Evolutionary conservation across 176 grass and related monocot species (phyloP).

Genomic region (Zoysia pacifica): DNA sequence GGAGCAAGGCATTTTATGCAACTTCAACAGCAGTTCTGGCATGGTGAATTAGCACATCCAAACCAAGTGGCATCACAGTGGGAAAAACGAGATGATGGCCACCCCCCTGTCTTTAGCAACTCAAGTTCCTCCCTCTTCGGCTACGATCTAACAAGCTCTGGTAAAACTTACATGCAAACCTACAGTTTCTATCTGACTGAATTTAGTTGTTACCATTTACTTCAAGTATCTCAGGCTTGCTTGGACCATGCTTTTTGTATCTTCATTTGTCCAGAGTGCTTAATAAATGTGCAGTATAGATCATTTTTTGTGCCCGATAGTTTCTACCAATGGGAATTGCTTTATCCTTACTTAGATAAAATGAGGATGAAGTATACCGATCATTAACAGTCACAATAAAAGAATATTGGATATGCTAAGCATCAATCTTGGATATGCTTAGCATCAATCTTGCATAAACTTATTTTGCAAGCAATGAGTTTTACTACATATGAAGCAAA

Average conservation of each 20-base stretch:
- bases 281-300: slow-evolving; percentile 21
- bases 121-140: slow-evolving; percentile 59
- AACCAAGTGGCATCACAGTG: slow-evolving; percentile 38
- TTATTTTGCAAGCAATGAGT: slow-evolving; percentile 8
- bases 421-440: not conserved
- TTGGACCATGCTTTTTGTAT: slow-evolving; percentile 30
- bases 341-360: not conserved
- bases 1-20: slow-evolving; percentile 56
- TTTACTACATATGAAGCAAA: not conserved
- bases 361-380: slow-evolving; percentile 5
- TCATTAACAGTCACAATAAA: not conserved
- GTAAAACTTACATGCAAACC: slow-evolving; percentile 43
- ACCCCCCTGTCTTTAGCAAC: slow-evolving; percentile 52
- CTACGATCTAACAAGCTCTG: slow-evolving; percentile 64
- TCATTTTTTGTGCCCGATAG: slow-evolving; percentile 13
- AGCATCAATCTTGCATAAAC: not conserved
- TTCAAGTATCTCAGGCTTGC: slow-evolving; percentile 27
- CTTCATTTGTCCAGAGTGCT: slow-evolving; percentile 29
- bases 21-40: slow-evolving; percentile 72
- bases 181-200: slow-evolving; percentile 9
- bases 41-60: slow-evolving; percentile 56
- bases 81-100: slow-evolving; percentile 46
- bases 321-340: slow-evolving; percentile 10
- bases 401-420: too few relatives aligned
- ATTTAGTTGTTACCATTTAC: slow-evolving; percentile 41